Percentiles rank a stretch among this genome's conserved stretches.
phyloP scores from a whole-genome alignment of 257 asterid genomes.

The Oldenlandia corymbosa region DNA sequence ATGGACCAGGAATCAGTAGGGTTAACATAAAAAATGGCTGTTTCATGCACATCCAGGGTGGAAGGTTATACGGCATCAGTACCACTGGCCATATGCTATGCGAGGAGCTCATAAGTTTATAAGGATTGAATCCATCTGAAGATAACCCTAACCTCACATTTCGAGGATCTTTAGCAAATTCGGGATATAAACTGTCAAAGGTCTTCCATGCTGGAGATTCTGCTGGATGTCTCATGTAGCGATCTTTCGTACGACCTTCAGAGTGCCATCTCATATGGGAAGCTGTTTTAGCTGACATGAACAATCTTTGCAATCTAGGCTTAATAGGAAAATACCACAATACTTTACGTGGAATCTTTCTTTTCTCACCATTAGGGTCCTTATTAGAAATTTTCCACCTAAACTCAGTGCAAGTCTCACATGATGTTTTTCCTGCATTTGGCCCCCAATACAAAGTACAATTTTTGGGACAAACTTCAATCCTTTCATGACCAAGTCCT shows the following conservation, averaged over 20 bases:
- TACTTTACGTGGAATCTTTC: background rate
- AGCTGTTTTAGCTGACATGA: too few species aligned
- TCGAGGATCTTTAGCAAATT: background rate
- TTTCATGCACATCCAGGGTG: too few species aligned
- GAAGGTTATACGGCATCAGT: too few species aligned
- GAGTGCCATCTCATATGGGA: background rate
- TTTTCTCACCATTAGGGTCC: background rate
- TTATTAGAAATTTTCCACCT: background rate
- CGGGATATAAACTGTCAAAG: background rate
- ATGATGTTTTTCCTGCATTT: background rate
- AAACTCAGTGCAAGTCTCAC: background rate
- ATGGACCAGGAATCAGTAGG: background rate
- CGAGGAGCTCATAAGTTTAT: too few species aligned
- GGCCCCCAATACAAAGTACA: background rate
- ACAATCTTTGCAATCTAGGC: slow-evolving; percentile 1
- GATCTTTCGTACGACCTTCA: background rate
- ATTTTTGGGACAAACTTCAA: slow-evolving; percentile 3
- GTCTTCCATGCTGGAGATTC: background rate
- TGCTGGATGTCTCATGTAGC: background rate
- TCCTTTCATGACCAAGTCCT: background rate
- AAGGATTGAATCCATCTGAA: background rate
- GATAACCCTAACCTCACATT: background rate
- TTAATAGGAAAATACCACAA: background rate
- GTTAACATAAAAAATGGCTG: background rate
- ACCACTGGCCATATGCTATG: too few species aligned